phyloP scores from a whole-genome alignment of 106 monocot species.

The Gastrodia elata region DNA sequence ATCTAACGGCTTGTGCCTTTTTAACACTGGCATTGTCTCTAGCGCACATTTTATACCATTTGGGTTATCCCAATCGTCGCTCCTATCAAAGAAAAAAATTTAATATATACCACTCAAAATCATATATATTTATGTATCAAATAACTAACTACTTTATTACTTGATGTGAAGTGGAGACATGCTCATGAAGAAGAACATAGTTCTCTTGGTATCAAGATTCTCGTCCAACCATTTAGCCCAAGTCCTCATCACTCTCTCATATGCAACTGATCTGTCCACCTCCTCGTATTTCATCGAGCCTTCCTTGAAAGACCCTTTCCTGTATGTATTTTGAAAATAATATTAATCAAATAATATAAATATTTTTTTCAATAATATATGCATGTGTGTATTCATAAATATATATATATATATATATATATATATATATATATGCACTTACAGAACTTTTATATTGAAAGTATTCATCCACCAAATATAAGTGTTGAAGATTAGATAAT shows the following conservation, averaged over 20 bases:
- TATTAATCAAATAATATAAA: background rate
- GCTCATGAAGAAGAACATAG: conserved; percentile 74
- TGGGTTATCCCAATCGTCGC: conserved; percentile 64
- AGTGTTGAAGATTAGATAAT: conserved; percentile 84
- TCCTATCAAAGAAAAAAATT: conserved; percentile 20
- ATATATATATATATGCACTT: background rate
- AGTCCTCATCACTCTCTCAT: conserved; percentile 45
- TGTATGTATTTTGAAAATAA: background rate
- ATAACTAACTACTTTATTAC: conserved; percentile 20
- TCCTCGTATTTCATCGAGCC: conserved; percentile 59
- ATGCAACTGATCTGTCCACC: conserved; percentile 49
- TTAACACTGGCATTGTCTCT: conserved; percentile 55
- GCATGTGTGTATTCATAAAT: background rate
- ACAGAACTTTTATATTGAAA: conserved; percentile 69
- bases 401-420: too few relatives aligned
- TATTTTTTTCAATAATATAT: too few relatives aligned
- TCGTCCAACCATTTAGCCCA: conserved; percentile 83
- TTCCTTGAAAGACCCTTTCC: conserved; percentile 54
- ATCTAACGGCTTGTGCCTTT: conserved; percentile 25
- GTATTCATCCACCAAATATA: conserved; percentile 95
- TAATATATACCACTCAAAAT: background rate
- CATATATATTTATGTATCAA: too few relatives aligned
- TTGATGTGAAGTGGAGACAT: conserved; percentile 71
- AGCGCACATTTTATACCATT: conserved; percentile 69
- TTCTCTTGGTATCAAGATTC: conserved; percentile 49